A percentile compares a stretch with the other conserved stretches of the same genome.
These are phyloP conservation scores for Dipodascus geniculatus DNA, from an alignment of 805 yeast genomes.

Conservation along the genomic window DNA sequence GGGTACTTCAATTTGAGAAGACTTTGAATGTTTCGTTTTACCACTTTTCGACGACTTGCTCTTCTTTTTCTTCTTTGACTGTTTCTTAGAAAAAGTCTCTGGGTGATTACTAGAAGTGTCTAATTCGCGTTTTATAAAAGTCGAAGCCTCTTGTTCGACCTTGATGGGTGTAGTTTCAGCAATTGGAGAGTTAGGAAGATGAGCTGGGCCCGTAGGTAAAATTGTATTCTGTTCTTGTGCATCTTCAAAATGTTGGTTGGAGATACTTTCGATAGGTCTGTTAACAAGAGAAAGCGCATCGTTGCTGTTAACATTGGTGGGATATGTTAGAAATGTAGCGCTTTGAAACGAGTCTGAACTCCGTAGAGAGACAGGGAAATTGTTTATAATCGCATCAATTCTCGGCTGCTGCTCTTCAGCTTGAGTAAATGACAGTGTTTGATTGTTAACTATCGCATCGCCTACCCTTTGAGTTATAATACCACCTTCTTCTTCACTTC, in stretches of 20 bases:
- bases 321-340: neutral
- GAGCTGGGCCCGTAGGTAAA: slow-evolving; percentile 10
- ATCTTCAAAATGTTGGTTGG: slow-evolving; percentile 2
- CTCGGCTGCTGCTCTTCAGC: neutral
- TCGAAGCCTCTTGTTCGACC: neutral
- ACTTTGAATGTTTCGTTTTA: neutral
- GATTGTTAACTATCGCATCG: neutral
- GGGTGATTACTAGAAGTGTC: neutral
- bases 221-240: slow-evolving; percentile 13
- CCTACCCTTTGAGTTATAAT: neutral
- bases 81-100: neutral
- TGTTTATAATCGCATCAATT: neutral
- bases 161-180: neutral
- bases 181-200: neutral
- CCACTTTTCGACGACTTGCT: neutral
- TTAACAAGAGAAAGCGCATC: too few species aligned
- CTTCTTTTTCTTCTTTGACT: neutral
- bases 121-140: neutral
- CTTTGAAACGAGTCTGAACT: neutral
- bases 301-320: neutral
- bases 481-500: neutral
- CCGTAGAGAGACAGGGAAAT: neutral
- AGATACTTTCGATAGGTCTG: neutral
- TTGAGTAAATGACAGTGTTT: neutral
- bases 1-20: neutral